Percentiles rank a stretch among this genome's conserved stretches.
phyloP scores from a whole-genome alignment of 192 early-diverging fungal genomes.

The Mortierella antarctica region DNA sequence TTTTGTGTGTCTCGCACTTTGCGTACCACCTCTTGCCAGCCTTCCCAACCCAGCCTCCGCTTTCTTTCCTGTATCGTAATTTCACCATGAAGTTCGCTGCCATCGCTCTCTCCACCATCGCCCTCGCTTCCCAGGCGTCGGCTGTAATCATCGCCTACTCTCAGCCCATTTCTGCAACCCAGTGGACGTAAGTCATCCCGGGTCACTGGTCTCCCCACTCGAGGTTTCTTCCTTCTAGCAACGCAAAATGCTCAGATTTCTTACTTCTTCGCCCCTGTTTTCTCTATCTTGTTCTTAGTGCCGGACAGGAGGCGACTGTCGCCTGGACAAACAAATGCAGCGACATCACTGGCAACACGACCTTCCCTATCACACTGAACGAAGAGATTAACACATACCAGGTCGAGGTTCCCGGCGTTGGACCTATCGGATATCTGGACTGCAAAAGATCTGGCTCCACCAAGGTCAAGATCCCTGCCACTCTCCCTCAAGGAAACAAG shows the following conservation, averaged over 20 bases:
- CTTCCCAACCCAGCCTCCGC: too few species aligned
- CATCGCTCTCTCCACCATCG: conserved; percentile 11
- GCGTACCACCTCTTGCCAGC: too few species aligned
- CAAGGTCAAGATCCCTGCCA: conserved; percentile 24
- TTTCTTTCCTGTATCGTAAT: too few species aligned
- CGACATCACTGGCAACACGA: conserved; percentile 22
- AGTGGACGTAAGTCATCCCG: conserved; percentile 25
- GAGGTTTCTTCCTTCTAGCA: background rate
- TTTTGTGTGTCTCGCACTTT: too few species aligned
- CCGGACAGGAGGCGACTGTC: conserved; percentile 19
- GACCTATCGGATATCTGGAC: conserved; percentile 25
- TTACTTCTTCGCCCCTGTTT: background rate
- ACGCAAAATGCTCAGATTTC: background rate
- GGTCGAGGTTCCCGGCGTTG: conserved; percentile 13
- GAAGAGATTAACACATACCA: conserved; percentile 17
- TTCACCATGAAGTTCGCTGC: conserved; percentile 15
- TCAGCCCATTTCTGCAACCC: conserved; percentile 12
- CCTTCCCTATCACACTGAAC: conserved; percentile 30
- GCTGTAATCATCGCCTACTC: conserved; percentile 25
- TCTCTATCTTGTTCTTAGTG: background rate
- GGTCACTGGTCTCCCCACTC: background rate
- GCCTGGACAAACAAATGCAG: conserved; percentile 26
- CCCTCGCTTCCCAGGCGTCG: conserved; percentile 25
- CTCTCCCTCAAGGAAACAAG: conserved; percentile 14
- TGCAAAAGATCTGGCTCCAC: conserved; percentile 26